Base-by-base conservation (phyloP, 2,329 filamentous ascomycete species). In the Xylariaceae sp. region DNA sequence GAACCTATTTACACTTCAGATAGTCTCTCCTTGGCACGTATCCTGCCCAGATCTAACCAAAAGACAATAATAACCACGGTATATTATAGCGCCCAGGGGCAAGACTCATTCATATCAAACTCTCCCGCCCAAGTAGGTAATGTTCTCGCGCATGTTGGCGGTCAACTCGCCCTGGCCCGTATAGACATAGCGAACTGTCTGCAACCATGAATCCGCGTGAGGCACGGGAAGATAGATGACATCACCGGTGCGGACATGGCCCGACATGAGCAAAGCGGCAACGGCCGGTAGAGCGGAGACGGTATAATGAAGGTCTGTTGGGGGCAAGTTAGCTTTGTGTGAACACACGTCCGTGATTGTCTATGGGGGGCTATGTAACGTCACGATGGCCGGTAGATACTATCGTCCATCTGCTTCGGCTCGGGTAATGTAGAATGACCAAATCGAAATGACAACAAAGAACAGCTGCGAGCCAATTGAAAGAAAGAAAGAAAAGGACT, bases 191-290 rank as follows among this genome's bases (percentile, higher is more conserved):
- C 71, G 69, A n/a, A 82, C 70, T 0, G 81, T 83, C 51, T 79
- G 74, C 2, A 66, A 63, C 82, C 82, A 86, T 6, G 72, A 76
- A 49, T 76, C 74, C 1, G 82, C 81, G 54, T 78, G 72, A 1
- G 82, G 82, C 52, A 86, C 60, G 0, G 81, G 81, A 7, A 85
- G 69, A 59, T 84, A 80, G 50, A 86, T 72, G 1, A 72, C 70
- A 61, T 84, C 81, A 31, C 79, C 76, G 29, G 73, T 71, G 11
- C 69, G 68, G 27, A 84, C 72, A 60, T 78, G 72, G 3, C 77
- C 74, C 0, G 79, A 83, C 35, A 79, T 70, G 60, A 86, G 76
- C 46, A 85, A 68, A 1, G 77, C 73, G 0, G 76, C 80, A 4
- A 85, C 68, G 0, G 80, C 74, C 1, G 81, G 83, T 3, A 84